Evolutionary conservation across 208 protist species (phyloP), one percentile per base, ranked within the genome.

Genomic region (Trypanosoma platydactyli): DNA sequence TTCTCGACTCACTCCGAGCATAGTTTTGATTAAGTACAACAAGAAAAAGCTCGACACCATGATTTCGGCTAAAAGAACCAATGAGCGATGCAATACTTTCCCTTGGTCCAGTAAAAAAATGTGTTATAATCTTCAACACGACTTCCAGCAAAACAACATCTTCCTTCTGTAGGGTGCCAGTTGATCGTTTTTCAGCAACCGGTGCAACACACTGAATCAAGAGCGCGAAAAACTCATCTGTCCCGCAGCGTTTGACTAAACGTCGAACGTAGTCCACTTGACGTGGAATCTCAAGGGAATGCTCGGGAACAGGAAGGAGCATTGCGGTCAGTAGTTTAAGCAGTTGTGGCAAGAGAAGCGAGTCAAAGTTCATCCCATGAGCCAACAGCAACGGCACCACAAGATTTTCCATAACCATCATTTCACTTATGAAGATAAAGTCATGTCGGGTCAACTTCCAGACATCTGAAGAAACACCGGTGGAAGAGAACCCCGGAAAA

Each of bases 1-100:
- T 79, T 52, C 58, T 50, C 16, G 56, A 45, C 29, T 71, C 54
- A 49, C 52, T 80, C 30, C 71, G 50, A 11, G 85, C 73, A 78
- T 80, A 95, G 64, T 92, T 95, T 56, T 95, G 89, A 65, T 88
- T 91, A 3, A 95, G 60, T 25, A 95, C 77, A 0, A 95, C 89
- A 27, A 95, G 73, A 52, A 95, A 80, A 52, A 95, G 59, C 46
- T 95, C 89, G 22, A 95, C 76, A 15, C 86, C 86, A 60, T 95
- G 83, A 51, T 89, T 95, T 5, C 89, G 77, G 58, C 79, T 84
- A 76, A 95, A 91, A 16, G 86, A 76, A 35, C 89, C 89, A 58
- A 88, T 83, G 56, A 80, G 80, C 22, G 56, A 49, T 41, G 81
- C 72, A 11, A 76, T 60, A 50, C 84, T 81, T 29, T 45, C 55